Evolutionary conservation across 768 basidiomycete species (phyloP), one percentile per base, ranked within the genome.

Genomic region (Omphalotus guepiniiformis): DNA sequence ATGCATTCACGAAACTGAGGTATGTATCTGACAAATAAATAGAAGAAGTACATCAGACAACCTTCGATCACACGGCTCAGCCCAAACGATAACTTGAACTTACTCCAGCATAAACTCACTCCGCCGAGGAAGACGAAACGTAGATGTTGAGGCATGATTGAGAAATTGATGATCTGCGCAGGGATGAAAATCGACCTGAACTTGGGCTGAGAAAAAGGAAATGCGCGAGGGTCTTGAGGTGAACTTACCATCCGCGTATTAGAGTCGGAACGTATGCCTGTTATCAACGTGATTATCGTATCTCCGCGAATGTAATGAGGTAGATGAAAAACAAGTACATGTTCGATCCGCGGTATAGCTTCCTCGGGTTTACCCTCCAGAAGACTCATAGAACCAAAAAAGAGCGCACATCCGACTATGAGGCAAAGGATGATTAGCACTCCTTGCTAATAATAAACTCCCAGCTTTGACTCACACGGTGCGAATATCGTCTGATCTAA

Each of bases 301-400:
- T n/a, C n/a, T n/a, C n/a, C n/a, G n/a, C n/a, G n/a, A n/a, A n/a
- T n/a, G n/a, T n/a, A n/a, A n/a, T n/a, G n/a, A n/a, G n/a, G n/a
- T n/a, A 26, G n/a, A 15, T 15, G 22, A 19, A 13, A 35, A 27
- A 13, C 8, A 55, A 4, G 71, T 78, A 45, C 43, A 35, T 32
- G 25, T 45, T 21, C 25, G 6, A 45, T 45, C 32, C 43, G 54
- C 57, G 79, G 53, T 57, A 68, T 45, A 59, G 61, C 65, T 68
- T 75, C 72, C 6, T 69, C 48, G 0, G 70, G 74, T 56, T 87
- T 84, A 23, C 89, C 90, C 60, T 95, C 93, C 43, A 93, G 58
- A 34, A 87, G 59, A 27, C 85, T 82, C 85, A 92, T 91, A 0
- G 82, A 76, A 9, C 82, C 79, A 62, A 92, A 45, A 32, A 45